Evolutionary conservation across 305 asterid genomes (phyloP), one percentile per base, ranked within the genome.

Genomic region (Andrographis paniculata): DNA sequence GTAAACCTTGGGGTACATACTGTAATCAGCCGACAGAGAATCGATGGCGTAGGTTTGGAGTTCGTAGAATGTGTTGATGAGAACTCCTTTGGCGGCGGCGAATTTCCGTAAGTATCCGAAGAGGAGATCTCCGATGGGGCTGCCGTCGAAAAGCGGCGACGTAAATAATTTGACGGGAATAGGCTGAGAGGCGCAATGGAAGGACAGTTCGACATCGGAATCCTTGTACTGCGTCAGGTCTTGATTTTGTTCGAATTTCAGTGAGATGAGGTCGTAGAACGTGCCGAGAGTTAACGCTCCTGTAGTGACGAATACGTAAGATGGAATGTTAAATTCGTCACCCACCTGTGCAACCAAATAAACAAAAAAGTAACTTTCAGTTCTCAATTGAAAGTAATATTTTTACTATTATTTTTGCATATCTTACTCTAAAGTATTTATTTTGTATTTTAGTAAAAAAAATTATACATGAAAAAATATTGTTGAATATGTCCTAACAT

Each of bases 21-120:
- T 62, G 2, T 36, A 14, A 0, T 41, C 45, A 0, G 36, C 39
- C 0, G 63, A 12, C 0, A 69, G 19, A 2, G 82, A 48, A 0
- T 74, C 44, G 14, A 81, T 18, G 1, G 74, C 74, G 39, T 22
- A 61, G 1, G 76, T 12, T 33, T 85, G 84, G 1, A 85, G 67
- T 48, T 78, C 94, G 39, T 42, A 9, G 12, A 81, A 78, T 0
- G 94, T 76, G 51, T 85, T 85, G 13, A 78, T 55, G 55, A 81
- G 5, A 1, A 76, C 54, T 5, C 95, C 93, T 22, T 67, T 71
- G 1, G 67, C 20, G 53, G 70, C 70, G 20, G n/a, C 0, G 6
- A 74, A 31, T 46, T 59, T 49, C 2, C 1, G 55, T 27, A 63
- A 64, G 24, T 13, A 42, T 6, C 11, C 15, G 17, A 50, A 1